Percentiles rank a stretch among this genome's conserved stretches.
Conservation (phyloP, 331 rosid genomes). For the Arachis monticola region DNA sequence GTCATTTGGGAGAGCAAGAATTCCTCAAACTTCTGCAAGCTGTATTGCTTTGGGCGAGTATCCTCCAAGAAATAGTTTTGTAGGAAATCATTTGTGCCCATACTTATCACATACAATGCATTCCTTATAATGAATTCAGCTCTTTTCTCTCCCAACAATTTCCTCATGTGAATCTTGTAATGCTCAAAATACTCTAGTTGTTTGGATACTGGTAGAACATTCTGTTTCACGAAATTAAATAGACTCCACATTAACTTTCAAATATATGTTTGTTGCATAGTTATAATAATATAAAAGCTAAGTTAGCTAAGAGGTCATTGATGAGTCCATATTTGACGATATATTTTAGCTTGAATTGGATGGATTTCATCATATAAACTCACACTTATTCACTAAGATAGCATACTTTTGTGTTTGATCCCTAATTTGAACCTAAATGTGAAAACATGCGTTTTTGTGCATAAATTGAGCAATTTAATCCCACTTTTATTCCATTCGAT, state of each 20-base stretch:
- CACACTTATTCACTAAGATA: too few species aligned
- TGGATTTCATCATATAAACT: too few species aligned
- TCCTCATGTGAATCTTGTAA: slow-evolving; percentile 56
- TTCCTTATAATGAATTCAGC: slow-evolving; percentile 53
- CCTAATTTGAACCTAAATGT: too few species aligned
- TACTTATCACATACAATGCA: slow-evolving; percentile 59
- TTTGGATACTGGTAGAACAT: slow-evolving; percentile 56
- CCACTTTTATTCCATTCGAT: too few species aligned
- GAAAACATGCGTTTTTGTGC: too few species aligned
- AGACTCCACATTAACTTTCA: neutral
- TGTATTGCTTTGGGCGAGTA: slow-evolving; percentile 63
- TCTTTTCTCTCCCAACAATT: slow-evolving; percentile 49
- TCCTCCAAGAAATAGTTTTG: slow-evolving; percentile 75
- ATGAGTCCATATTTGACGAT: too few species aligned
- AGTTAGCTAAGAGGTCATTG: too few species aligned
- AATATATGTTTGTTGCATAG: too few species aligned
- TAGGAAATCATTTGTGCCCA: slow-evolving; percentile 83
- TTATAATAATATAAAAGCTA: too few species aligned
- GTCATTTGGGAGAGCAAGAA: slow-evolving; percentile 64
- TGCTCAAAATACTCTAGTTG: slow-evolving; percentile 71
- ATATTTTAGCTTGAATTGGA: too few species aligned
- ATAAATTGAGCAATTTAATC: too few species aligned
- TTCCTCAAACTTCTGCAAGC: slow-evolving; percentile 47
- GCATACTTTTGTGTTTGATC: too few species aligned
- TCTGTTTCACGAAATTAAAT: slow-evolving; percentile 48